A percentile compares a stretch with the other conserved stretches of the same genome.
Evolutionary conservation across 164 flowering plant species (phyloP).

Genomic region (Vitis cinerea): DNA sequence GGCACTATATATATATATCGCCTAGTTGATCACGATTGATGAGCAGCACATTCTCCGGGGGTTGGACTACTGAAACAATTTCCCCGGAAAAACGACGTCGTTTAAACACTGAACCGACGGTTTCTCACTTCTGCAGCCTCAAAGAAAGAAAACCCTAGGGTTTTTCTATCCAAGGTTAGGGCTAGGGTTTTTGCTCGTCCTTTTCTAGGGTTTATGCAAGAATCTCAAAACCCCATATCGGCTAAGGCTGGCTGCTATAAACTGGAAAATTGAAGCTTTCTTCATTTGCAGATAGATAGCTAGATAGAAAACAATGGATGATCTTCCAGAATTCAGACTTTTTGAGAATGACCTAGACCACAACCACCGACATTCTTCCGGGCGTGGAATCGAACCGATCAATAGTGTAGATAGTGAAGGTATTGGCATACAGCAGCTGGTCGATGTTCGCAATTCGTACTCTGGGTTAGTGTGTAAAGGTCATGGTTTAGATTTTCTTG

Average conservation of each 20-base stretch:
- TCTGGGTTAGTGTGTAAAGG: conserved; percentile 24
- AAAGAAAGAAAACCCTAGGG: no score
- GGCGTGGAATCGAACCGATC: not conserved
- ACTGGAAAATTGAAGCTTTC: not conserved
- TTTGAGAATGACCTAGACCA: conserved; percentile 4
- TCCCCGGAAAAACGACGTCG: no score
- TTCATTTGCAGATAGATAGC: conserved; percentile 10
- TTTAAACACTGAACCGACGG: no score
- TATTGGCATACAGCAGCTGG: conserved; percentile 3
- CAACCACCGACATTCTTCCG: not conserved
- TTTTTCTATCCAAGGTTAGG: not conserved
- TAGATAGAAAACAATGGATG: not conserved
- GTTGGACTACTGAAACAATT: no score
- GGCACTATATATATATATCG: no score
- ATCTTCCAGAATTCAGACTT: conserved; percentile 5
- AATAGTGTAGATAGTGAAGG: conserved; percentile 12
- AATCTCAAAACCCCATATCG: no score
- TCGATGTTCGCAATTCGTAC: conserved; percentile 20
- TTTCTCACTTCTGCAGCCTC: no score
- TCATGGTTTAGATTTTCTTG: conserved; percentile 1
- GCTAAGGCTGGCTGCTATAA: not conserved
- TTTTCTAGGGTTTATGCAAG: not conserved
- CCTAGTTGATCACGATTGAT: no score
- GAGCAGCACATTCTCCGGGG: no score
- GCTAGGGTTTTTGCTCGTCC: no score